Evolutionary conservation across 2,329 filamentous ascomycete species (phyloP).

Genomic region (Stagonosporopsis chrysanthemi): DNA sequence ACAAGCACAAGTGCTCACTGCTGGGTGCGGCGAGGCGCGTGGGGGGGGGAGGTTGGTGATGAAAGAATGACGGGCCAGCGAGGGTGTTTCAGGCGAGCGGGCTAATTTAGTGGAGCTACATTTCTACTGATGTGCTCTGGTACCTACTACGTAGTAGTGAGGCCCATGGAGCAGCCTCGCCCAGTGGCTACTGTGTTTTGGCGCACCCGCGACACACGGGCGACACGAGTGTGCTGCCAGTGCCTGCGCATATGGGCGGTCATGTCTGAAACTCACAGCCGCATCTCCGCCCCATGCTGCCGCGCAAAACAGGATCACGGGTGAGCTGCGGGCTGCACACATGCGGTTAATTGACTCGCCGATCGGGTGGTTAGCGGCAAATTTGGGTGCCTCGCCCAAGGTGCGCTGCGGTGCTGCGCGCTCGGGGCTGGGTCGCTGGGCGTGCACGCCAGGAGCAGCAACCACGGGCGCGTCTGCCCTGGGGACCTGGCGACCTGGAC

Average conservation of each 20-base stretch:
- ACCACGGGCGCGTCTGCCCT: neutral
- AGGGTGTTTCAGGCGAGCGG: constrained; percentile 13
- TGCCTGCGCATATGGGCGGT: neutral
- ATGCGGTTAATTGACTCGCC: constrained; percentile 24
- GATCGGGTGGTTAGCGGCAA: constrained; percentile 23
- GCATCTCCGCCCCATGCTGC: neutral
- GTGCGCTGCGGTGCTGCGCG: constrained; percentile 10
- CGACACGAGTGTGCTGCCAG: too few species aligned
- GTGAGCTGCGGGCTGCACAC: constrained; percentile 6
- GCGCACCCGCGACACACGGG: neutral
- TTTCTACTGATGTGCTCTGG: neutral
- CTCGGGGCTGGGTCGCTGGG: neutral
- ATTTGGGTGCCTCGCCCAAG: constrained; percentile 13
- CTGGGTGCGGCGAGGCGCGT: constrained; percentile 3
- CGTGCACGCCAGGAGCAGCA: neutral
- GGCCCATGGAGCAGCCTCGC: neutral
- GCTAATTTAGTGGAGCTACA: constrained; percentile 8
- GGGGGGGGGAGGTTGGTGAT: constrained; percentile 21
- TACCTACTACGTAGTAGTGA: too few species aligned
- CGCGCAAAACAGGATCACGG: constrained; percentile 3
- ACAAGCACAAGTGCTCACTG: neutral
- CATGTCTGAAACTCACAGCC: constrained; percentile 2
- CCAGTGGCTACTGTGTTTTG: neutral
- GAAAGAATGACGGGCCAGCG: constrained; percentile 22
- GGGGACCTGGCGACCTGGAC: neutral